Evolutionary conservation across 1,284 basidiomycete genomes (phyloP), one percentile per base, ranked within the genome.

Genomic region (Malassezia equina): DNA sequence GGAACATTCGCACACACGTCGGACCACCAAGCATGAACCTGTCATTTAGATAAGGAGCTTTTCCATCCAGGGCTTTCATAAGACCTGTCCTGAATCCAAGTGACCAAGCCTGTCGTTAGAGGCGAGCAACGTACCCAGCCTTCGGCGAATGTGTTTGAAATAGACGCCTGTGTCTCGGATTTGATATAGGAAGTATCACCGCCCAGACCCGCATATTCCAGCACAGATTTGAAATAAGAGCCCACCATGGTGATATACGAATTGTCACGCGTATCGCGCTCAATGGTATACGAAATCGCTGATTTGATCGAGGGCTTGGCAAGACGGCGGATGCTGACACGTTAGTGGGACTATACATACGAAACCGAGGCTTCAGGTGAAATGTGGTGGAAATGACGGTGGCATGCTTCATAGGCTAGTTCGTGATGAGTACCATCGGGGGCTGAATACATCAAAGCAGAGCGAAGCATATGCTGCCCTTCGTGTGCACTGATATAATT

Each of bases 1-100:
- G 83, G 79, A 95, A 96, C 58, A 86, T 85, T 24, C 94, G 80
- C 2, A 98, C 80, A 45, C 83, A 87, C n/a, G 86, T 83, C 0
- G 94, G 90, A 0, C 93, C 94, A 25, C 93, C 94, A 0, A 96
- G 80, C 65, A 93, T 90, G 73, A 91, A 93, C 4, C 89, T 82
- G 75, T 99, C 94, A 31, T 81, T 82, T 70, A 87, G 86, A 47
- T 80, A 79, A 24, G 81, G 67, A 7, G 61, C 50, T 31, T 43
- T 78, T 2, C 52, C 34, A 41, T 62, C 48, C 25, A 73, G 58
- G 1, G 63, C 45, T 15, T 57, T 59, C 29, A 71, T 40, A 7
- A 62, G 27, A 21, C 71, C 71, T 2, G 44, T 51, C 7, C 64
- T 60, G 25, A 34, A 25, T 21, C 40, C 44, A 6, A 52, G 41